These are phyloP conservation scores for Yamadazyma kitorensis DNA, from an alignment of 805 yeast genomes.

Conservation along the genomic window DNA sequence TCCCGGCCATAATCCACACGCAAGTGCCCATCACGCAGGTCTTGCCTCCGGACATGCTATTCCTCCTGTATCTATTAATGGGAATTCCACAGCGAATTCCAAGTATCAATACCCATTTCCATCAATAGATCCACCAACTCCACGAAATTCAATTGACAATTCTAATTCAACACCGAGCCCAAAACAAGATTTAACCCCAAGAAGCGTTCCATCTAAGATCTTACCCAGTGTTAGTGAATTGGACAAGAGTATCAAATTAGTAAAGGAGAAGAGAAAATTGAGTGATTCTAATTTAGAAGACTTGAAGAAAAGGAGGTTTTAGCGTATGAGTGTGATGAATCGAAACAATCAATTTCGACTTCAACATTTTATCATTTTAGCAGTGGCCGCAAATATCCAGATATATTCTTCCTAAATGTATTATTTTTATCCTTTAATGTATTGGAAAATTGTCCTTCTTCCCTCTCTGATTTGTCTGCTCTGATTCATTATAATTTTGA, in stretches of 20 bases:
- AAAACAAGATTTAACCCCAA: conserved; percentile 1
- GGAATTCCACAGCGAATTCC: neutral
- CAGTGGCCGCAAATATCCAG: no score
- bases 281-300: conserved; percentile 9
- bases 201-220: conserved; percentile 9
- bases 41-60: no score
- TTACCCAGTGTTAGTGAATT: conserved; percentile 38
- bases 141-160: conserved; percentile 9
- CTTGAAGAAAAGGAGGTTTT: conserved; percentile 1
- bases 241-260: conserved; percentile 26
- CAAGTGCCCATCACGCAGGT: no score
- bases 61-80: neutral
- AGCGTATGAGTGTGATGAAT: no score
- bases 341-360: no score
- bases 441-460: no score
- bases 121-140: conserved; percentile 14
- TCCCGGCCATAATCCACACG: no score
- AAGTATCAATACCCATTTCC: conserved; percentile 8
- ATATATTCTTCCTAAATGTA: no score
- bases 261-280: conserved; percentile 8
- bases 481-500: no score
- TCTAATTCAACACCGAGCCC: conserved; percentile 4
- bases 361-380: no score
- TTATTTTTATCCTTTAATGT: no score
- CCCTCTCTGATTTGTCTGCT: no score